Conservation (phyloP, 768 basidiomycete species). For the Phaeotremella fagi region DNA sequence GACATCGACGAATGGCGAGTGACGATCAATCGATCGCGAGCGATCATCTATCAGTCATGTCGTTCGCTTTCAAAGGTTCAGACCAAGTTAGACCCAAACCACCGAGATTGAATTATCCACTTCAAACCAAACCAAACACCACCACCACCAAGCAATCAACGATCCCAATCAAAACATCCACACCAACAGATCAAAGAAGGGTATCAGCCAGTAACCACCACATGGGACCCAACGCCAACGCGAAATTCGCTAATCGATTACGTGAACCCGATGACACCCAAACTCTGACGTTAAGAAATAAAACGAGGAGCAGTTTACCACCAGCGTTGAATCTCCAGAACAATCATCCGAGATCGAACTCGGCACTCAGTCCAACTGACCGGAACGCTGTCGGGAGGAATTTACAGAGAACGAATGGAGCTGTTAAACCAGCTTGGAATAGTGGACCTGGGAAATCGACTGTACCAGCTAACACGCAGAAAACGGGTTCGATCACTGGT, state of each 20-base stretch:
- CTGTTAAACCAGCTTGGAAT: not conserved
- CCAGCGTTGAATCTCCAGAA: conserved; percentile 22
- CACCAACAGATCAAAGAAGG: conserved; percentile 51
- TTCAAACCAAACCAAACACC: not conserved
- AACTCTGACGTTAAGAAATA: conserved; percentile 5
- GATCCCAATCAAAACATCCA: not conserved
- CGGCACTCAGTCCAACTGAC: conserved; percentile 4
- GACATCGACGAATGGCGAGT: conserved; percentile 76
- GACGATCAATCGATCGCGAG: conserved; percentile 34
- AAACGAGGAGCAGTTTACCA: conserved; percentile 26
- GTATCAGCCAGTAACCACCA: conserved; percentile 53
- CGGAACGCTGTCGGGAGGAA: not conserved
- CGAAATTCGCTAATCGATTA: conserved; percentile 83
- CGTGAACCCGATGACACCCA: conserved; percentile 60
- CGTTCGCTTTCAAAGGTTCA: conserved; percentile 37
- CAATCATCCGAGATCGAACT: not conserved
- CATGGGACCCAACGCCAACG: conserved; percentile 57
- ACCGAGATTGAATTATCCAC: too few species aligned
- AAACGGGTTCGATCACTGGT: not conserved
- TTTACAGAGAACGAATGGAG: not conserved
- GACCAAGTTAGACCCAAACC: conserved; percentile 24
- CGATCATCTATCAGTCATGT: conserved; percentile 40
- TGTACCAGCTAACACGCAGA: not conserved
- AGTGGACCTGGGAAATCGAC: not conserved
- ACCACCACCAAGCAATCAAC: not conserved